Base-by-base conservation (phyloP, 331 rosid species). In the Arachis monticola region DNA sequence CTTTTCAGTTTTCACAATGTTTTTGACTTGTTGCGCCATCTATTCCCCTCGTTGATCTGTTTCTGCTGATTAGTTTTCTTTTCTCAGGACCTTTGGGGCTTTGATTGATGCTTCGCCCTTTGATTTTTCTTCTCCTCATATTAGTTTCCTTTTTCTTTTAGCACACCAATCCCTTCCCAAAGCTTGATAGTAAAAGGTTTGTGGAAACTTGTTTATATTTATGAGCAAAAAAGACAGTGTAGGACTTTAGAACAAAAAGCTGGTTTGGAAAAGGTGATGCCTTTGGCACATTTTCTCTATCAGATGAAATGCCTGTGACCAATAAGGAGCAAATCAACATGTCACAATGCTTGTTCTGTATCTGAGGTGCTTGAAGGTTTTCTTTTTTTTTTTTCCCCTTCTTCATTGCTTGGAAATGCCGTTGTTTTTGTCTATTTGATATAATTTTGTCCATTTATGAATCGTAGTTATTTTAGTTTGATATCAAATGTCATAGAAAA, bases 41-140 rank as follows among this genome's bases (percentile, higher is more conserved):
- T 47, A 44, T 76, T 10, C 50, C 22, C 45, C 45, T 70, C 65
- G 61, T 61, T 86, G 83, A 76, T 89, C 70, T 81, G 81, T 78
- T 22, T 67, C n/a, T 50, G 48, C 44, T 66, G 74, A 12, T 76
- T 64, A 41, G 52, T 78, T 46, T 57, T 17, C 38, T 35, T 35
- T 35, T 42, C 51, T 72, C 59, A 45, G 77, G 79, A 56, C 68
- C 48, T 55, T 55, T 61, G 62, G 75, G 71, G 73, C 75, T 69
- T 82, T 82, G 62, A 73, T 46, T 62, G 75, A 74, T 74, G 69
- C 73, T 67, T 66, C 53, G 47, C 61, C 80, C 74, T 76, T 83
- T 72, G 76, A 70, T 83, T 69, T 17, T 30, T 59, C 72, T 53
- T 32, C 60, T 6, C 65, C 74, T 35, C 38, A 4, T 52, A n/a